A percentile compares a stretch with the other conserved stretches of the same genome.
phyloP scores from a whole-genome alignment of 495 filamentous ascomycete species.

The Penicillium egyptiacum region DNA sequence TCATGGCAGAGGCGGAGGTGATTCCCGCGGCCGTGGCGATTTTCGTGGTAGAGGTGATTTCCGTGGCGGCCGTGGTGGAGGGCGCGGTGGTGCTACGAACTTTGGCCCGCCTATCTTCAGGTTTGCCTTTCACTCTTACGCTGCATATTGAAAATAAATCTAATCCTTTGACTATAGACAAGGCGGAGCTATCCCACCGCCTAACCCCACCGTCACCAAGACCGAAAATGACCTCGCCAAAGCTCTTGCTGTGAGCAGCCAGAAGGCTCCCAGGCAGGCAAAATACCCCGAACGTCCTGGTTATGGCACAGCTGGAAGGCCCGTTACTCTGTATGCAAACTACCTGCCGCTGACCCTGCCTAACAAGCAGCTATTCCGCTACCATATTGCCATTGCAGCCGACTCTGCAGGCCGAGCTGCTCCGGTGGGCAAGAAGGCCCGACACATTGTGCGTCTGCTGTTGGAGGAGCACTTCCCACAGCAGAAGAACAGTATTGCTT shows the following conservation, averaged over 20 bases:
- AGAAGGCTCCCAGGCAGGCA: conserved; percentile 19
- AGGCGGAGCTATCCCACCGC: conserved; percentile 19
- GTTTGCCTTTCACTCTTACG: background rate
- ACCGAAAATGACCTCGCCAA: conserved; percentile 32
- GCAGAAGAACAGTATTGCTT: conserved; percentile 44
- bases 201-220: conserved; percentile 29
- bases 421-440: conserved; percentile 53
- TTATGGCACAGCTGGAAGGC: conserved; percentile 54
- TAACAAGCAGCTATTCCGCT: conserved; percentile 40
- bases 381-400: conserved; percentile 33
- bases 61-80: background rate
- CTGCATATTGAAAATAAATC: background rate
- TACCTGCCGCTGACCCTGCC: conserved; percentile 54
- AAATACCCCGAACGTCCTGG: conserved; percentile 52
- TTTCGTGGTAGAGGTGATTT: conserved; percentile 1
- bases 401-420: conserved; percentile 26
- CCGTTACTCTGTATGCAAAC: conserved; percentile 61
- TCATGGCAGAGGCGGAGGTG: conserved; percentile 2
- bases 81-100: background rate
- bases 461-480: conserved; percentile 41
- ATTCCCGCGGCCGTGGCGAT: background rate
- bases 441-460: conserved; percentile 52
- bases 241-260: conserved; percentile 24
- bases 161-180: conserved; percentile 21
- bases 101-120: conserved; percentile 10